Evolutionary conservation across 257 asterid species (phyloP).

Genomic region (Perilla frutescens): DNA sequence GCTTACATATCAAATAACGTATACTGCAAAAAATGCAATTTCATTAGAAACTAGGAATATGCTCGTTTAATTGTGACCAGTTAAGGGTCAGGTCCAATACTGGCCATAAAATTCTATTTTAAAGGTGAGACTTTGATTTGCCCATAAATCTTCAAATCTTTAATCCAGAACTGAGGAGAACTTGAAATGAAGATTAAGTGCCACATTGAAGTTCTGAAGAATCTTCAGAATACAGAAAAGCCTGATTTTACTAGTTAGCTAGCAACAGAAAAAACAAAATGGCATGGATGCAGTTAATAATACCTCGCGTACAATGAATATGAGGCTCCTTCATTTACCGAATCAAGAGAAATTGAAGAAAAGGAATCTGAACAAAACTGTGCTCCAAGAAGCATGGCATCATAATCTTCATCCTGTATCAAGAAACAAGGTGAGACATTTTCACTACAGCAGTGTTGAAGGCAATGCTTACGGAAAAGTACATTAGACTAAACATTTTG

Average conservation of each 20-base stretch:
- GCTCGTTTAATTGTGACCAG: slow-evolving; percentile 6
- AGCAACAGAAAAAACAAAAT: slow-evolving; percentile 1
- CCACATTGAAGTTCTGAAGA: not conserved
- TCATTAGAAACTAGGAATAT: not conserved
- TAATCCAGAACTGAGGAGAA: not conserved
- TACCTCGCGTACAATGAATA: slow-evolving; percentile 86
- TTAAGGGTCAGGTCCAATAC: slow-evolving; percentile 13
- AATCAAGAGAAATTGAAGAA: slow-evolving; percentile 69
- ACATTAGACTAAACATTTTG: slow-evolving; percentile 15
- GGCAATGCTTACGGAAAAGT: slow-evolving; percentile 19
- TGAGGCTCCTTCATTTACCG: slow-evolving; percentile 52
- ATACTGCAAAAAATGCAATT: slow-evolving; percentile 20
- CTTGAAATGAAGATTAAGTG: slow-evolving; percentile 1
- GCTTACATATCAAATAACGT: slow-evolving; percentile 20
- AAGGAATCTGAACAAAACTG: slow-evolving; percentile 93
- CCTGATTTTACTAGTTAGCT: not conserved
- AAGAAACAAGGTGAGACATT: slow-evolving; percentile 25
- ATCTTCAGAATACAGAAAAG: not conserved
- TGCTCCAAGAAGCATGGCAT: slow-evolving; percentile 89
- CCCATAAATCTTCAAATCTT: not conserved
- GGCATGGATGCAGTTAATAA: slow-evolving; percentile 20
- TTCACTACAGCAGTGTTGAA: slow-evolving; percentile 10
- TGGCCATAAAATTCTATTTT: not conserved
- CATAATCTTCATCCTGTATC: slow-evolving; percentile 87
- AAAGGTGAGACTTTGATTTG: not conserved